Evolutionary conservation across 208 protist species (phyloP).

Genomic region (Kentomonas sorsogonicus): DNA sequence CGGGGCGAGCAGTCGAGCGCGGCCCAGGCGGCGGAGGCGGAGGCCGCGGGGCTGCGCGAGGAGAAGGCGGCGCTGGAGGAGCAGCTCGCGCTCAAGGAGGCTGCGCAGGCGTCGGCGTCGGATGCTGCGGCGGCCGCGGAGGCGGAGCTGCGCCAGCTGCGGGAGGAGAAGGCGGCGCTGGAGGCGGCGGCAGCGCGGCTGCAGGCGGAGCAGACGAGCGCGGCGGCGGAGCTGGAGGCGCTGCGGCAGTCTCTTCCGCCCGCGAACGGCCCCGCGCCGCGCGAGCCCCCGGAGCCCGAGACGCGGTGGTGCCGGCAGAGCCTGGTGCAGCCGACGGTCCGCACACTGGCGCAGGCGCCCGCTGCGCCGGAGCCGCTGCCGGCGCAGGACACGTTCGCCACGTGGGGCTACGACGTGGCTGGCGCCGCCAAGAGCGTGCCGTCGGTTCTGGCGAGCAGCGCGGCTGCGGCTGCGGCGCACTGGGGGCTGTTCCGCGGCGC

Average conservation of each 20-base stretch:
- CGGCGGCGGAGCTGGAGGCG: slow-evolving; percentile 6
- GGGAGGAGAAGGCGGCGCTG: background rate
- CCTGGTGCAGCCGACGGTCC: background rate
- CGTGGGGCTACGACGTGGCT: slow-evolving; percentile 43
- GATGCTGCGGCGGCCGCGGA: background rate
- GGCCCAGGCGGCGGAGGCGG: background rate
- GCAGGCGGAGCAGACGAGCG: background rate
- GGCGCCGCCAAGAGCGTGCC: slow-evolving; percentile 19
- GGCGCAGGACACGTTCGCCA: background rate
- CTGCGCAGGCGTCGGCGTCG: background rate
- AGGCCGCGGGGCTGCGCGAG: background rate
- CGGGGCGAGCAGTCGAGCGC: background rate
- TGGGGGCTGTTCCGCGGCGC: slow-evolving; percentile 59
- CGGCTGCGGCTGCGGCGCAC: slow-evolving; percentile 30
- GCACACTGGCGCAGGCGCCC: too few species aligned
- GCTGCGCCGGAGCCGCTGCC: slow-evolving; percentile 1
- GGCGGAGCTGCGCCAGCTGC: background rate
- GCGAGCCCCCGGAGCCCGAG: too few species aligned
- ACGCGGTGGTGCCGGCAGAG: background rate
- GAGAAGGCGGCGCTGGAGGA: background rate
- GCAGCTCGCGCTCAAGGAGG: background rate
- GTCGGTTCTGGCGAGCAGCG: slow-evolving; percentile 44
- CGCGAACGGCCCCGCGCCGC: too few species aligned
- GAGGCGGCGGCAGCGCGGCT: slow-evolving; percentile 1
- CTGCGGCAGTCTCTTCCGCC: slow-evolving; percentile 6